These are phyloP conservation scores for Backusella psychrophila DNA, from an alignment of 192 early-diverging fungal genomes.

Conservation along the genomic window DNA sequence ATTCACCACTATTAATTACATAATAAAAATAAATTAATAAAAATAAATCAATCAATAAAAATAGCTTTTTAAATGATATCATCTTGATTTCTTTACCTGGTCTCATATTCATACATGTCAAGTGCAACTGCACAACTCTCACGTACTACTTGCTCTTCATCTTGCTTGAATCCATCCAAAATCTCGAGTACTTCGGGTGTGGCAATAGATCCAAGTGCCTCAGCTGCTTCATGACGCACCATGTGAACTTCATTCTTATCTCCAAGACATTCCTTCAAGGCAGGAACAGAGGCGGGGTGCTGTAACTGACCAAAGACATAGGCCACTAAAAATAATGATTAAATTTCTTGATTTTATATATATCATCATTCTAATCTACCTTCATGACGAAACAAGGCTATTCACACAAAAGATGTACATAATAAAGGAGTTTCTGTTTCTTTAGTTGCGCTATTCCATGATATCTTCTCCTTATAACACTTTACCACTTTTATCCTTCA, in stretches of 20 bases:
- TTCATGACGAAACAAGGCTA: slow-evolving; percentile 6
- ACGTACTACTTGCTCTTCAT: slow-evolving; percentile 81
- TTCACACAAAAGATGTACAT: neutral
- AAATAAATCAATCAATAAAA: neutral
- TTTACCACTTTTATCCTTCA: slow-evolving; percentile 66
- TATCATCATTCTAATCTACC: neutral
- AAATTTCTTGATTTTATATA: neutral
- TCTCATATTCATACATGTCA: slow-evolving; percentile 96
- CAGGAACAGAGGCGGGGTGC: slow-evolving; percentile 85
- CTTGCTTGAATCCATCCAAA: slow-evolving; percentile 69
- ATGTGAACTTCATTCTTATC: slow-evolving; percentile 80
- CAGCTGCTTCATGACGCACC: slow-evolving; percentile 97
- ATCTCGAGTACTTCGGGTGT: slow-evolving; percentile 78
- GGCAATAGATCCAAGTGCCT: slow-evolving; percentile 95
- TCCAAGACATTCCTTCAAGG: slow-evolving; percentile 73
- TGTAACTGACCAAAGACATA: slow-evolving; percentile 99
- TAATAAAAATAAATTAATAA: neutral
- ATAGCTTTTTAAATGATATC: neutral
- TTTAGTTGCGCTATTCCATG: neutral
- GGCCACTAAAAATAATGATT: slow-evolving; percentile 45
- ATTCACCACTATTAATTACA: slow-evolving; percentile 54
- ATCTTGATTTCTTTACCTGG: slow-evolving; percentile 22
- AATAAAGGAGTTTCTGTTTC: neutral
- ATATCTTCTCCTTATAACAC: neutral
- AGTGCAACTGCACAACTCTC: slow-evolving; percentile 92